Evolutionary conservation across 139 green algal genomes (phyloP), one percentile per base, ranked within the genome.

Genomic region (Ettlia oleoabundans): DNA sequence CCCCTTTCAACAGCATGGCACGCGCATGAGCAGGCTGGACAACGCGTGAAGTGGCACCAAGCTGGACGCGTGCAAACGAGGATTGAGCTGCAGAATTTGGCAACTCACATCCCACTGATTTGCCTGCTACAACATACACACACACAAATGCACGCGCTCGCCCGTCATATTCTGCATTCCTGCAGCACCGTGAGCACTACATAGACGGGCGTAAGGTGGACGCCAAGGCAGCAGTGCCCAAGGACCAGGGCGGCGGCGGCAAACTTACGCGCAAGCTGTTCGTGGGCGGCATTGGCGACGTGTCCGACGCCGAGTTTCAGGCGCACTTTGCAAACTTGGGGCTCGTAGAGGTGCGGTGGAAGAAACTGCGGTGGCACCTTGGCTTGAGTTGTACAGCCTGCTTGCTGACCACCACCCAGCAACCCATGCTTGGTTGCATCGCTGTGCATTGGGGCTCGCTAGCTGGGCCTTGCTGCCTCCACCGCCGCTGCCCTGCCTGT

Each of bases 261-360:
- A 80, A 85, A 55, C 82, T 90, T 7, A 92, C 89, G 22, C 87
- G 86, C 74, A 96, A 94, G 85, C 92, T 96, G 86, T 96, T 96
- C 88, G 93, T 96, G 33, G 93, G 91, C n/a, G 93, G 93, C 71
- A 94, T 92, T 7, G 91, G 93, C 28, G 93, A 97, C 28, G 71
- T 97, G 10, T 78, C 51, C 9, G 92, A 96, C 37, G 87, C 90
- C 2, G 92, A 95, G 65, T 95, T 97, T 69, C 76, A 70, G 30
- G 52, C 87, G 24, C 87, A 97, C 77, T 97, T 97, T 66, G 73
- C 78, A 0, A 83, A 86, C 55, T 97, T 87, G 84, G 93, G 93
- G 41, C 85, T 89, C 22, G 90, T 97, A 64, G 86, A 93, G 65
- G 92, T 95, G 70, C 78, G 86, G 87, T 32, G 35, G 47, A 80